Conservation (phyloP, 352 stramenopile genomes). For the Pseudoperonospora humuli region DNA sequence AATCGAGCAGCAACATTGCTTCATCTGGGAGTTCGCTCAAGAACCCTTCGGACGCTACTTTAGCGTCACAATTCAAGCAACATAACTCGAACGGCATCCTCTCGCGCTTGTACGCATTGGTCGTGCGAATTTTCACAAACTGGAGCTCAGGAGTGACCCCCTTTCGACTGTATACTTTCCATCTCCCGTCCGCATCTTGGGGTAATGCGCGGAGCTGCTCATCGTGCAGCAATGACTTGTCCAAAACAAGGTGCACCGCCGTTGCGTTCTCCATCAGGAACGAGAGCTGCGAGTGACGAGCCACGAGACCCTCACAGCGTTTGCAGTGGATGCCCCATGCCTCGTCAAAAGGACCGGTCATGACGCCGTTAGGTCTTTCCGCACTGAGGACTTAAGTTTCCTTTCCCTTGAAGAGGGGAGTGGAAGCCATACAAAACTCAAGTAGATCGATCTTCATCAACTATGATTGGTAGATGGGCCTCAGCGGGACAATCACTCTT, state of each 20-base stretch:
- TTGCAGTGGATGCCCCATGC: conserved; percentile 28
- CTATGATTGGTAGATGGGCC: too few species aligned
- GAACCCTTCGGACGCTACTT: conserved; percentile 37
- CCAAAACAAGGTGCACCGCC: conserved; percentile 38
- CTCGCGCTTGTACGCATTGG: conserved; percentile 26
- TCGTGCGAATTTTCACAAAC: conserved; percentile 46
- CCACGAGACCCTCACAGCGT: conserved; percentile 21
- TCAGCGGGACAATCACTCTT: too few species aligned
- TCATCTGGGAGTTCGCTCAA: conserved; percentile 28
- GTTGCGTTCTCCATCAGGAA: conserved; percentile 48
- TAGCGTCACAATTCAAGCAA: conserved; percentile 37
- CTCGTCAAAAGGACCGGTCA: conserved; percentile 13
- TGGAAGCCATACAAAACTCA: too few species aligned
- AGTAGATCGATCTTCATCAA: too few species aligned
- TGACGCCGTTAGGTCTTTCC: too few species aligned
- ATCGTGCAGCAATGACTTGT: conserved; percentile 29
- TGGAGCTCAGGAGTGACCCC: conserved; percentile 24
- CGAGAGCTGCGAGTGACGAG: conserved; percentile 31
- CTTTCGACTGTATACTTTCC: conserved; percentile 23
- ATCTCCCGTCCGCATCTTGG: conserved; percentile 19
- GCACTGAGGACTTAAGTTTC: too few species aligned
- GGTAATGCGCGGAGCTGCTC: conserved; percentile 17
- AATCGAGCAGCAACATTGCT: conserved; percentile 40
- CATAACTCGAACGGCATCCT: conserved; percentile 47
- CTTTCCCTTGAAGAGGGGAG: not conserved